Evolutionary conservation across 139 green algal species (phyloP).

Genomic region (Chlamydomonas applanata): DNA sequence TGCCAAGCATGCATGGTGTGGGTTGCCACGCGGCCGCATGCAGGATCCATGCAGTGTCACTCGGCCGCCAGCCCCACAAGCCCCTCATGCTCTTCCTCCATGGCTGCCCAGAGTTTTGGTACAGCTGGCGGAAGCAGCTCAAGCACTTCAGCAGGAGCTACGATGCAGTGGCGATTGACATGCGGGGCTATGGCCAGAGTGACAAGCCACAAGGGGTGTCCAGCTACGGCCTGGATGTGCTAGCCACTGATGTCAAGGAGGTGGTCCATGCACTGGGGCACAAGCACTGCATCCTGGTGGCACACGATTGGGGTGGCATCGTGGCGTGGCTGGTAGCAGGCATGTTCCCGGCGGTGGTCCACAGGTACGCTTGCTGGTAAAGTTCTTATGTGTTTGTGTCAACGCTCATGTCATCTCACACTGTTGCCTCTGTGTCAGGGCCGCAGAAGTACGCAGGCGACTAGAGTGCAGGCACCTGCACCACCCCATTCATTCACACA

Average conservation of each 20-base stretch:
- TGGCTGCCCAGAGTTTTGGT: conserved; percentile 63
- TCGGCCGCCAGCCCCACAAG: conserved; percentile 27
- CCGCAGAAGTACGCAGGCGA: too few species aligned
- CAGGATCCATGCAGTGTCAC: conserved; percentile 44
- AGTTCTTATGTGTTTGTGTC: too few species aligned
- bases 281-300: conserved; percentile 51
- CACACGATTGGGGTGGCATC: conserved; percentile 62
- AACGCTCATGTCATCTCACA: too few species aligned
- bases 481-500: too few species aligned
- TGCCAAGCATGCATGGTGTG: too few species aligned
- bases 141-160: conserved; percentile 39
- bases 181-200: conserved; percentile 52
- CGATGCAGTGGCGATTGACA: conserved; percentile 64
- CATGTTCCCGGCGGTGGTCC: conserved; percentile 26
- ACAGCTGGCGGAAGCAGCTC: conserved; percentile 43
- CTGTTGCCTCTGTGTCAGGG: too few species aligned
- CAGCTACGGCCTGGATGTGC: conserved; percentile 41
- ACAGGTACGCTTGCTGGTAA: conserved; percentile 8
- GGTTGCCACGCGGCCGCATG: neutral
- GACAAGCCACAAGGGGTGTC: conserved; percentile 49
- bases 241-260: conserved; percentile 44
- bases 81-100: conserved; percentile 64
- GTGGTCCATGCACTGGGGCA: conserved; percentile 49
- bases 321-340: conserved; percentile 47
- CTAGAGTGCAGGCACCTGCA: too few species aligned